Base-by-base conservation (phyloP, 169 alveolate genomes). In the Cardiosporidium cionae region DNA sequence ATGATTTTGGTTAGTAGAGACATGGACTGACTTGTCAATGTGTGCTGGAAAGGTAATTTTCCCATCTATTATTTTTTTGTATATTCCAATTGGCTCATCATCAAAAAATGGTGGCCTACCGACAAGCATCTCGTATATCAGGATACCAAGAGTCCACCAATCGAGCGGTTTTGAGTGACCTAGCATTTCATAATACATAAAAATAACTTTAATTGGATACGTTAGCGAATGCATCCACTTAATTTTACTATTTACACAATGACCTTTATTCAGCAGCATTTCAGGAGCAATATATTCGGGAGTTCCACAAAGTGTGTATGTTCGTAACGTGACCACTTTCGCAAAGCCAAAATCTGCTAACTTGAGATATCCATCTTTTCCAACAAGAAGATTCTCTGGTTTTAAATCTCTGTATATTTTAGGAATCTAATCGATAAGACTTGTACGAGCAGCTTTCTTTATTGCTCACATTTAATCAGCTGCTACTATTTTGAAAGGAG, bases 281-380 rank as follows among this genome's bases (percentile, higher is more conserved):
- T 97, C 99, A 1, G 99, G 99, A 1, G 99, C 99, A 34, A 97
- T 84, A 85, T 97, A 97, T 79, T 96, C 99, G 32, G 98, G 98
- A 28, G 99, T 96, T 0, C 99, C 99, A 70, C 99, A 96, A 36
- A 96, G 87, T n/a, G 99, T 97, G 78, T 85, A 94, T 5, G 99
- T 94, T 67, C 98, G 87, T n/a, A 93, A 93, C 69, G 88, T 96
- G 6, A 96, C 96, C 5, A 90, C 94, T 86, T 96, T 96, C 9
- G 99, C 99, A 80, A 96, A 94, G 16, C 99, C 99, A 87, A 97
- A 97, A 77, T 97, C 99, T 0, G 99, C 94, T 74, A 97, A 81
- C 73, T 96, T 95, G 29, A 96, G 87, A 86, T 95, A 95, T 1
- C 99, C 99, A 29, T 93, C 96, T 74, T 88, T 82, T 69, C 94